A percentile compares a stretch with the other conserved stretches of the same genome.
Evolutionary conservation across 805 yeast genomes (phyloP).

Genomic region (Zygosaccharomyces gambellarensis): DNA sequence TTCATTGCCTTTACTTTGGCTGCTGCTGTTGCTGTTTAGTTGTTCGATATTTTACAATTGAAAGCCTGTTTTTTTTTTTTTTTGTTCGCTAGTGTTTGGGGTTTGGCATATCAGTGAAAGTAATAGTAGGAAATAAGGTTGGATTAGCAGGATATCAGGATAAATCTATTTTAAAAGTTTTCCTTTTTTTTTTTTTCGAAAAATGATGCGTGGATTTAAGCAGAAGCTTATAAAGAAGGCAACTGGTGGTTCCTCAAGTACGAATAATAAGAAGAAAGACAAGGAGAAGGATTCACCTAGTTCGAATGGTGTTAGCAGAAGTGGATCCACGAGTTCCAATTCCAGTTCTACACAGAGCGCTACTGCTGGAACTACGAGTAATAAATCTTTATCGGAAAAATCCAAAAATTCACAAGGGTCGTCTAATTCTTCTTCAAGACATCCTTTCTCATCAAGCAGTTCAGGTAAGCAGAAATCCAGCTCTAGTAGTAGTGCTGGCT

Average conservation of each 20-base stretch:
- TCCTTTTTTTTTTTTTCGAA: conserved; percentile 19
- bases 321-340: conserved; percentile 9
- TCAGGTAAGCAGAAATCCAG: conserved; percentile 6
- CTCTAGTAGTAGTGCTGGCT: conserved; percentile 2
- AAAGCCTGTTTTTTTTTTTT: neutral
- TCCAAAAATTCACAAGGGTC: conserved; percentile 8
- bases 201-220: conserved; percentile 72
- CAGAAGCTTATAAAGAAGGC: conserved; percentile 44
- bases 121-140: neutral
- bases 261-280: conserved; percentile 37
- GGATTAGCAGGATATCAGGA: neutral
- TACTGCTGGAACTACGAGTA: conserved; percentile 15
- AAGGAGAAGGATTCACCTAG: conserved; percentile 39
- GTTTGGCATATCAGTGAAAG: neutral
- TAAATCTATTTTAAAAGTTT: neutral
- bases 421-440: conserved; percentile 9
- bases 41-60: neutral
- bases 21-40: neutral
- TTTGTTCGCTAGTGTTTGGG: neutral
- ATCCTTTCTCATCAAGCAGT: conserved; percentile 5
- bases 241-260: conserved; percentile 34
- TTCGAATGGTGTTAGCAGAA: conserved; percentile 10
- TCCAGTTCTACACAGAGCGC: conserved; percentile 10
- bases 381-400: conserved; percentile 17
- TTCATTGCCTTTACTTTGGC: neutral